phyloP scores from a whole-genome alignment of 768 basidiomycete species.

The Suillus lakei region DNA sequence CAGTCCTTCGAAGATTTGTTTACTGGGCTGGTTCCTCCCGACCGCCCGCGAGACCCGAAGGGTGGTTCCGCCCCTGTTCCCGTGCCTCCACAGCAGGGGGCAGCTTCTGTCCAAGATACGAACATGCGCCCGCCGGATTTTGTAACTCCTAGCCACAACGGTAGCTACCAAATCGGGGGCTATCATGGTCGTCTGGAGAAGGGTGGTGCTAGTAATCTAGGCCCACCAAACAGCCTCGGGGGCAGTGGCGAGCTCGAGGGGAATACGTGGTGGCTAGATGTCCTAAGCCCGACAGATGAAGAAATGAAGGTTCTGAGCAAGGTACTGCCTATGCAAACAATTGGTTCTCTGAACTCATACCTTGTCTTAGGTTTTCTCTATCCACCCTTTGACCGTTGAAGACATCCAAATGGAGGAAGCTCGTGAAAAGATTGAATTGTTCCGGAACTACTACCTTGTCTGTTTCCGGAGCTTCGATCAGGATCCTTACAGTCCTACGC shows the following conservation, averaged over 20 bases:
- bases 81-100: neutral
- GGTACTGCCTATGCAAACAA: constrained; percentile 45
- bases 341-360: constrained; percentile 8
- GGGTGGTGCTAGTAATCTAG: constrained; percentile 15
- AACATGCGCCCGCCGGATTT: constrained; percentile 9
- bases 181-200: constrained; percentile 26
- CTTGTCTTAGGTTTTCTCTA: constrained; percentile 79
- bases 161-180: constrained; percentile 17
- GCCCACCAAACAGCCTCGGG: constrained; percentile 24
- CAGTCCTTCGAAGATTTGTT: constrained; percentile 95
- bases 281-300: constrained; percentile 92
- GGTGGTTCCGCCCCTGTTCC: constrained; percentile 18
- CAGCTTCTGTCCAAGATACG: neutral
- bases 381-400: constrained; percentile 98
- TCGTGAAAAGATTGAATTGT: constrained; percentile 99
- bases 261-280: constrained; percentile 97
- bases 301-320: constrained; percentile 98
- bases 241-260: constrained; percentile 57
- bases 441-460: constrained; percentile 97
- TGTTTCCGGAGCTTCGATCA: constrained; percentile 99
- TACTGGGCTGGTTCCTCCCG: constrained; percentile 45
- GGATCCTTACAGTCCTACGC: constrained; percentile 95
- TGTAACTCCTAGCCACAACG: neutral
- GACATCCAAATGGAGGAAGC: constrained; percentile 99
- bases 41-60: constrained; percentile 12